Evolutionary conservation across 768 basidiomycete genomes (phyloP).

Genomic region (Tephrocybe sp.): DNA sequence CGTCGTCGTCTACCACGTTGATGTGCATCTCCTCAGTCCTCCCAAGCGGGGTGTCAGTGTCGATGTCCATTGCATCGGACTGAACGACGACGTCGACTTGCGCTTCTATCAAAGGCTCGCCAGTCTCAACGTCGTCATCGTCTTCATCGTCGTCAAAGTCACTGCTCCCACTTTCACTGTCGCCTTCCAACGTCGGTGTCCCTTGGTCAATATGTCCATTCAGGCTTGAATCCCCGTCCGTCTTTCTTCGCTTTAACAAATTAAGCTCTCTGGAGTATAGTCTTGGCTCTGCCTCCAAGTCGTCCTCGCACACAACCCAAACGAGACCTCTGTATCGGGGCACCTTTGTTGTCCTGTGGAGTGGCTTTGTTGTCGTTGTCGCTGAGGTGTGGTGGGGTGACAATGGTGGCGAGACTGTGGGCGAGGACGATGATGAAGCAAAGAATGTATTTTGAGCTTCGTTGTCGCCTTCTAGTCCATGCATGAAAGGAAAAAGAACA

Average conservation of each 20-base stretch:
- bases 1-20: constrained; percentile 26
- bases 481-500: constrained; percentile 85
- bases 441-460: constrained; percentile 82
- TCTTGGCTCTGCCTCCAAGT: constrained; percentile 35
- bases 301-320: constrained; percentile 82
- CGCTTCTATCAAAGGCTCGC: constrained; percentile 12
- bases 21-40: constrained; percentile 9
- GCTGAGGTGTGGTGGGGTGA: neutral
- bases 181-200: constrained; percentile 13
- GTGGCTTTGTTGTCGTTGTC: neutral
- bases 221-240: constrained; percentile 8
- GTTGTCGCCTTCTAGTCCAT: constrained; percentile 82
- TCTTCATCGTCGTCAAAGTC: constrained; percentile 23
- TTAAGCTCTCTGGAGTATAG: constrained; percentile 20
- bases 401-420: neutral
- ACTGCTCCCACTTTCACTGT: constrained; percentile 19
- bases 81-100: constrained; percentile 22
- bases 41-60: constrained; percentile 7
- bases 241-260: constrained; percentile 32
- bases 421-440: constrained; percentile 29
- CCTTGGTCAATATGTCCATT: neutral
- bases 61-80: constrained; percentile 20
- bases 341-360: constrained; percentile 2
- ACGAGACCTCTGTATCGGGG: constrained; percentile 69
- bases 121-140: constrained; percentile 16